Evolutionary conservation across 305 asterid genomes (phyloP), one percentile per base, ranked within the genome.

Genomic region (Salvia sclarea): DNA sequence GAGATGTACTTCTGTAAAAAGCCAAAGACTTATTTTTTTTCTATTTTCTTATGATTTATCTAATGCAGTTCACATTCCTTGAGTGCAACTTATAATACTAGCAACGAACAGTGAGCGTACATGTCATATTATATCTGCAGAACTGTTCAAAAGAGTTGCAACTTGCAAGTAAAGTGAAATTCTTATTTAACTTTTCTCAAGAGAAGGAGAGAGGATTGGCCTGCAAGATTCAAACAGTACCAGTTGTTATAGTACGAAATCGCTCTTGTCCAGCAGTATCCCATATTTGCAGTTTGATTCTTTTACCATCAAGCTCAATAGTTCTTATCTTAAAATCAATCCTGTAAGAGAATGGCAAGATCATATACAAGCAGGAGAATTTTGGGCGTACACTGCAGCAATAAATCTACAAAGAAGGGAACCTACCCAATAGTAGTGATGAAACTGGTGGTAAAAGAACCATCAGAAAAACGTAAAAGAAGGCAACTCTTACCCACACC

Each of bases 401-500:
- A 59, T 20, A 48, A 18, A 24, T 31, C 61, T 35, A 40, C 9
- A 69, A 31, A 30, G 47, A 33, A 64, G 64, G 66, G 69, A 37
- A 78, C 92, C 44, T 73, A 89, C 96, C 96, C 98, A 73, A 91
- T 91, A 75, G 97, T 91, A 52, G 97, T 91, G 76, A 89, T 91
- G 81, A 87, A 91, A 81, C 98, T 89, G 83, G 98, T 91, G 53
- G 98, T 91, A 86, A 91, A 91, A 77, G 98, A 91, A 71, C 98
- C 98, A 83, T 91, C 96, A 4, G 98, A 91, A 85, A 91, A 91
- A 80, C 98, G 95, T 66, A 91, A 80, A 68, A 91, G 98, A 80
- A 91, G 96, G 90, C 98, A 89, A 91, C 98, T 91, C 95, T 92
- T 92, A 84, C 98, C 96, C 93, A 89, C 96, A 75, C 98, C 96